Evolutionary conservation across 441 rosid genomes (phyloP).

Genomic region (Brassica balearica): DNA sequence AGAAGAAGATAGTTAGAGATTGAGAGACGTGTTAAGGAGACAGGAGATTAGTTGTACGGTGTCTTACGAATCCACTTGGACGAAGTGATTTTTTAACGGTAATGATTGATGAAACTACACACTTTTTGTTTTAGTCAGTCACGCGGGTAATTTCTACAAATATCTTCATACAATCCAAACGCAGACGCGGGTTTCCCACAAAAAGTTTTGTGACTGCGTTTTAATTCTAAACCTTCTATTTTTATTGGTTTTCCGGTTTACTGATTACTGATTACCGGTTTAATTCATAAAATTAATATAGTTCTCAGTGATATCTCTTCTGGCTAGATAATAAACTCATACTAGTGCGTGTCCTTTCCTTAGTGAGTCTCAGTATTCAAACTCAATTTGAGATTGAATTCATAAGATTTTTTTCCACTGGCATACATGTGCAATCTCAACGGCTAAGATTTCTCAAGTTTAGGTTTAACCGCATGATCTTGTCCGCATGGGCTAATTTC

Average conservation of each 20-base stretch:
- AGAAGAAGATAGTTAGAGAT: slow-evolving; percentile 23
- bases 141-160: slow-evolving; percentile 16
- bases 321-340: background rate
- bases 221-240: background rate
- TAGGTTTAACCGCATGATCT: background rate
- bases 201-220: background rate
- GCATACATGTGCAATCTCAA: too few species aligned
- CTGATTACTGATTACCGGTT: too few species aligned
- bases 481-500: background rate
- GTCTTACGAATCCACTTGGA: slow-evolving; percentile 40
- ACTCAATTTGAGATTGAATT: background rate
- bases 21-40: slow-evolving; percentile 34
- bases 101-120: background rate
- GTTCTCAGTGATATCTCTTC: background rate
- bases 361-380: background rate
- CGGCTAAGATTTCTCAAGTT: too few species aligned
- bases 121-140: slow-evolving; percentile 14
- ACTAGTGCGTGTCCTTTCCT: background rate
- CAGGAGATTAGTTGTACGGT: slow-evolving; percentile 37
- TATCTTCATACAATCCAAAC: slow-evolving; percentile 29
- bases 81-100: slow-evolving; percentile 12
- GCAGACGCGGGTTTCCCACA: slow-evolving; percentile 6
- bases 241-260: background rate
- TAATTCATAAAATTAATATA: too few species aligned
- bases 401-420: background rate